Conservation (phyloP, 192 early-diverging fungal species). For the Coemansia furcata region DNA sequence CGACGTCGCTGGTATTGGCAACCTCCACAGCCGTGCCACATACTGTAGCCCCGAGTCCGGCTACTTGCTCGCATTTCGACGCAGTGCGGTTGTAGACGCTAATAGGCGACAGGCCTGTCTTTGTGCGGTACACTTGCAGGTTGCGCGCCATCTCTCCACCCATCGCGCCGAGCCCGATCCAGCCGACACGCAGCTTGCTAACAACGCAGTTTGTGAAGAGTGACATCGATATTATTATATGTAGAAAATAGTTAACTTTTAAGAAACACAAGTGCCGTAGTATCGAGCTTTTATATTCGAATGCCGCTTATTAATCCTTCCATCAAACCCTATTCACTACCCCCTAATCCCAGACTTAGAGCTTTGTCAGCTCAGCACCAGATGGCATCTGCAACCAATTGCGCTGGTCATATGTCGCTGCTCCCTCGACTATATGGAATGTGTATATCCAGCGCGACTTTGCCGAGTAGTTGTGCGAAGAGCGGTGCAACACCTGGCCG, state of each 20-base stretch:
- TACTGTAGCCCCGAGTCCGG: slow-evolving; percentile 41
- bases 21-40: slow-evolving; percentile 39
- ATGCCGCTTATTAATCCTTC: background rate
- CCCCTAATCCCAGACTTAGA: slow-evolving; percentile 5
- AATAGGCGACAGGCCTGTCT: slow-evolving; percentile 29
- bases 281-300: background rate
- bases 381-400: slow-evolving; percentile 73
- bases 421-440: slow-evolving; percentile 89
- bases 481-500: slow-evolving; percentile 81
- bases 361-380: slow-evolving; percentile 20
- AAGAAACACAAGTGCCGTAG: background rate
- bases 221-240: background rate
- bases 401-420: slow-evolving; percentile 62
- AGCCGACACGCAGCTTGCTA: slow-evolving; percentile 42
- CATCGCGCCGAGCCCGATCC: slow-evolving; percentile 66
- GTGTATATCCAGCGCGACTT: slow-evolving; percentile 91
- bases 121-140: slow-evolving; percentile 52
- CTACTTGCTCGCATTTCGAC: slow-evolving; percentile 44
- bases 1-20: slow-evolving; percentile 49
- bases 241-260: background rate
- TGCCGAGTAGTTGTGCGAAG: slow-evolving; percentile 71
- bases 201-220: background rate
- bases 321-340: background rate
- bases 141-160: slow-evolving; percentile 64
- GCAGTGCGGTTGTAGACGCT: slow-evolving; percentile 66